These are phyloP conservation scores for Colletotrichum liriopes DNA, from an alignment of 2,329 filamentous ascomycete genomes.

Conservation along the genomic window DNA sequence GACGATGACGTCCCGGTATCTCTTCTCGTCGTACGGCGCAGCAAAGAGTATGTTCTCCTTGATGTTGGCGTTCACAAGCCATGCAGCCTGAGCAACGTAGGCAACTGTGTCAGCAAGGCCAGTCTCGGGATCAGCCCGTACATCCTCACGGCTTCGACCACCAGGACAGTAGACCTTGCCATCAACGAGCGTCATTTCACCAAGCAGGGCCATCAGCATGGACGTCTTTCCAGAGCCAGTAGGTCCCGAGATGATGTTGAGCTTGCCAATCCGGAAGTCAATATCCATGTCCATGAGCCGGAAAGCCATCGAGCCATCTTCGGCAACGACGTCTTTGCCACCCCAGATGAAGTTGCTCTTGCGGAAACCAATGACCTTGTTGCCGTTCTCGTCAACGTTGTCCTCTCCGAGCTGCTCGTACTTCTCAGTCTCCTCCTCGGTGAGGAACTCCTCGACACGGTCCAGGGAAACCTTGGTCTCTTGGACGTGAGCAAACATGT, in stretches of 20 bases:
- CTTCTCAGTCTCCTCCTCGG: constrained; percentile 96
- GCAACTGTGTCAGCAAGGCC: constrained; percentile 92
- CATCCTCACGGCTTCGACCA: constrained; percentile 87
- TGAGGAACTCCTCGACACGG: constrained; percentile 94
- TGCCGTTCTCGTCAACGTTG: constrained; percentile 77
- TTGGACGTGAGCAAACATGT: constrained; percentile 99
- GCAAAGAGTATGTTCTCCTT: constrained; percentile 97
- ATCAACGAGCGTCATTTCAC: constrained; percentile 91
- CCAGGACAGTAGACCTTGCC: constrained; percentile 90
- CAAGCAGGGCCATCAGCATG: constrained; percentile 93
- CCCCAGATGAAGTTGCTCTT: constrained; percentile 93
- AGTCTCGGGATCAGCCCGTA: constrained; percentile 85
- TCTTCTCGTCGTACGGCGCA: constrained; percentile 82
- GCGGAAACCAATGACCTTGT: constrained; percentile 86
- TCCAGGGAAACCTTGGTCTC: constrained; percentile 98
- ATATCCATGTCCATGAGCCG: constrained; percentile 87
- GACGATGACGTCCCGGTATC: constrained; percentile 90
- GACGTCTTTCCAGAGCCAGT: constrained; percentile 98
- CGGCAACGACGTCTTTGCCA: constrained; percentile 71
- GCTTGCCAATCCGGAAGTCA: constrained; percentile 85
- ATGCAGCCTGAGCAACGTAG: constrained; percentile 96
- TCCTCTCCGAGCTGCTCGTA: constrained; percentile 85
- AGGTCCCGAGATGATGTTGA: constrained; percentile 94
- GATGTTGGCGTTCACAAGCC: constrained; percentile 96
- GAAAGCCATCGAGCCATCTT: constrained; percentile 82